Evolutionary conservation across 148 eudicot species (phyloP).

Genomic region (Selenicereus undatus): DNA sequence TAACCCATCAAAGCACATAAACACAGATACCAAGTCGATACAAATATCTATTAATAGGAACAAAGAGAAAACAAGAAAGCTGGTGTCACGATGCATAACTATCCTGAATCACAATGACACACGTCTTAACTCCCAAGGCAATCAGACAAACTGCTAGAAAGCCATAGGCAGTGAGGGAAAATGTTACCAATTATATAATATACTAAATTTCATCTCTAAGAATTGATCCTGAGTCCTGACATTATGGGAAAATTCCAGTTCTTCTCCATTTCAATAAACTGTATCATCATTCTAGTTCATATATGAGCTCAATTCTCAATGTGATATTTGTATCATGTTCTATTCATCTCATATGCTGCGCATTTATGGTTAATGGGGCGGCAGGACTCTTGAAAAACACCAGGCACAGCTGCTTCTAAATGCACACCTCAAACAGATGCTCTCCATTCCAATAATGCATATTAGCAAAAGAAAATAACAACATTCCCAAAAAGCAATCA

Average conservation of each 20-base stretch:
- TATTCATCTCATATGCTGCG: neutral
- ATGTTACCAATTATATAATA: neutral
- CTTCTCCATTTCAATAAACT: neutral
- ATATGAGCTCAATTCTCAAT: neutral
- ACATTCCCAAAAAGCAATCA: neutral
- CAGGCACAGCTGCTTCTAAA: too few relatives aligned
- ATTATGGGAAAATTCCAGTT: neutral
- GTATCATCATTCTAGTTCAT: neutral
- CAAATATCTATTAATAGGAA: too few relatives aligned
- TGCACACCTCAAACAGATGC: neutral
- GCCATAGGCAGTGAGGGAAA: too few relatives aligned
- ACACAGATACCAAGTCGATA: too few relatives aligned
- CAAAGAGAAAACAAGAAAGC: too few relatives aligned
- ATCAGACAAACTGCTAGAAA: too few relatives aligned
- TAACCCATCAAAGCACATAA: too few relatives aligned
- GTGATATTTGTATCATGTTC: neutral
- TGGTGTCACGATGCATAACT: too few relatives aligned
- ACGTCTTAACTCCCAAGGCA: too few relatives aligned
- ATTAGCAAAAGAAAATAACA: neutral
- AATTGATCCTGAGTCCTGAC: constrained; percentile 4
- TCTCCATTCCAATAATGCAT: neutral
- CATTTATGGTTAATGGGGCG: neutral
- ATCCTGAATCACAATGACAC: too few relatives aligned
- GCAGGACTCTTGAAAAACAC: neutral
- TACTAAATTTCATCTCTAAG: neutral